phyloP scores from a whole-genome alignment of 2,329 filamentous ascomycete genomes.

The Coccinonectria pachysandricola region DNA sequence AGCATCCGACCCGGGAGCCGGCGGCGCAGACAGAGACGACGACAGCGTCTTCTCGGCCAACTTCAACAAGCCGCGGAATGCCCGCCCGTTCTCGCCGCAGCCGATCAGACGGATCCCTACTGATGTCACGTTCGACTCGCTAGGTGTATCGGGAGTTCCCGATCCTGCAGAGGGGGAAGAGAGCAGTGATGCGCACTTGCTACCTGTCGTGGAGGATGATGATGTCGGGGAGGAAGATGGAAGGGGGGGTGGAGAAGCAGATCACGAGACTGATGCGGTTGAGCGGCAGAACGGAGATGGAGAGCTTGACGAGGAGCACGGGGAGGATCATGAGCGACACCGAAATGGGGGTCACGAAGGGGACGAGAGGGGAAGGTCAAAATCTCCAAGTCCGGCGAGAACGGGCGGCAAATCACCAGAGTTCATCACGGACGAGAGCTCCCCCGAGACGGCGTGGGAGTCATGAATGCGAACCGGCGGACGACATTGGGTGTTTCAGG shows the following conservation, averaged over 20 bases:
- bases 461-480: conserved; percentile 8
- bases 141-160: conserved; percentile 21
- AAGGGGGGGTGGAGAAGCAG: too few relatives aligned
- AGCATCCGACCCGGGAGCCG: conserved; percentile 18
- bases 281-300: conserved; percentile 1
- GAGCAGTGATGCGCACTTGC: conserved; percentile 10
- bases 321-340: neutral
- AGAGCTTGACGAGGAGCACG: conserved; percentile 5
- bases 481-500: too few relatives aligned
- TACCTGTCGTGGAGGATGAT: conserved; percentile 14
- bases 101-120: conserved; percentile 33
- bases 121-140: conserved; percentile 30
- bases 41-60: conserved; percentile 45
- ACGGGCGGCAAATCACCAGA: conserved; percentile 16
- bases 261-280: conserved; percentile 1
- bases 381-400: conserved; percentile 7
- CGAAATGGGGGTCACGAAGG: conserved; percentile 6
- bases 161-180: conserved; percentile 6
- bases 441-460: conserved; percentile 17
- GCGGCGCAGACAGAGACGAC: conserved; percentile 26
- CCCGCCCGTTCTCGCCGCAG: conserved; percentile 51
- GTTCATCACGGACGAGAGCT: conserved; percentile 18
- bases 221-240: conserved; percentile 9
- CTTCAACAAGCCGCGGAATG: conserved; percentile 42
- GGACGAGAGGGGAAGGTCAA: conserved; percentile 9